These are phyloP conservation scores for Pseudomonodictys pantanalensis DNA, from an alignment of 495 filamentous ascomycete species.

Conservation along the genomic window DNA sequence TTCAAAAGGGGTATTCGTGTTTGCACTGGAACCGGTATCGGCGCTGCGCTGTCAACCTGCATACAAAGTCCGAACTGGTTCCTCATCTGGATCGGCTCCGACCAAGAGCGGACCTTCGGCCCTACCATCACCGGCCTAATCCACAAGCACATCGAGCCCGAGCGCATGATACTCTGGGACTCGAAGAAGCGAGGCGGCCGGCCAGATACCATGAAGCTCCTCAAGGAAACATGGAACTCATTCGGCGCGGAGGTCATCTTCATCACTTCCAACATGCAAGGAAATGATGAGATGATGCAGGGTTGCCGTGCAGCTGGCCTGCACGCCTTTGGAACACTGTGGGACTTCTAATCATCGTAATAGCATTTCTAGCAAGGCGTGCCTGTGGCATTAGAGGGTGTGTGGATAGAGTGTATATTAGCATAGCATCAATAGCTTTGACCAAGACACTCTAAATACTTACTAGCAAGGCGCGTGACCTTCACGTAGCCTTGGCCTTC, in stretches of 20 bases:
- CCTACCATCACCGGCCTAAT: constrained; percentile 46
- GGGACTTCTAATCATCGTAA: constrained; percentile 44
- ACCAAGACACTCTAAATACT: too few relatives aligned
- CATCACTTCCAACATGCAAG: constrained; percentile 48
- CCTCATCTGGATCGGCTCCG: constrained; percentile 49
- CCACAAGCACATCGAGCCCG: constrained; percentile 46
- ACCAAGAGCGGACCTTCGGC: constrained; percentile 49
- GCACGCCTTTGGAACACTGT: constrained; percentile 48
- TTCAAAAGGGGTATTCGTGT: constrained; percentile 49
- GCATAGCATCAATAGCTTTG: too few relatives aligned
- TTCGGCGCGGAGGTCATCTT: constrained; percentile 50
- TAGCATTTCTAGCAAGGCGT: too few relatives aligned
- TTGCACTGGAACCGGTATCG: constrained; percentile 48
- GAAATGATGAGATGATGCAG: constrained; percentile 50
- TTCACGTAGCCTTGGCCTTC: too few relatives aligned
- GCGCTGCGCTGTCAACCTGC: constrained; percentile 47
- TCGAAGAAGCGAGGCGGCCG: constrained; percentile 48
- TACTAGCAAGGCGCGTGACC: too few relatives aligned
- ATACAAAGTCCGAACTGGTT: constrained; percentile 49
- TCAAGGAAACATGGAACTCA: constrained; percentile 46
- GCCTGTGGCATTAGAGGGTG: too few relatives aligned
- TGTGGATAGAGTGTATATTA: too few relatives aligned
- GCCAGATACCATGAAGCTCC: constrained; percentile 44
- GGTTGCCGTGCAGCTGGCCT: constrained; percentile 43
- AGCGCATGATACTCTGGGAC: constrained; percentile 50